Conservation (phyloP, 169 alveolate species). For the Eimeria brunetti region DNA sequence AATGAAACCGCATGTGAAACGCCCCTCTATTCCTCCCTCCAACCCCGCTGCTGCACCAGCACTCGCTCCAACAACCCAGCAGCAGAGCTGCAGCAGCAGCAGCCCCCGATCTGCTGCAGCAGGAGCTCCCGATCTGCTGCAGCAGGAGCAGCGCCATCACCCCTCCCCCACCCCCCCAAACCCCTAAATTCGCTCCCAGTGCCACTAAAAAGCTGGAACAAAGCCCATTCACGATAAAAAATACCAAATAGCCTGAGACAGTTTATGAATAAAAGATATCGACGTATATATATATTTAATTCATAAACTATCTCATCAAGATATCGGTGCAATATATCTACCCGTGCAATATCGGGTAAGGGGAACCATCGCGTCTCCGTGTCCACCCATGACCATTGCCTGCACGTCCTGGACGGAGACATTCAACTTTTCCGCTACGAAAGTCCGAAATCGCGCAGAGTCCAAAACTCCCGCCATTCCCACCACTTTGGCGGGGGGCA, state of each 20-base stretch:
- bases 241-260: no score
- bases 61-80: not conserved
- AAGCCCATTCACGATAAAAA: no score
- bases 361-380: conserved; percentile 90
- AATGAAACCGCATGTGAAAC: no score
- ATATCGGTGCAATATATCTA: no score
- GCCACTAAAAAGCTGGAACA: no score
- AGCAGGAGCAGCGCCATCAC: not conserved
- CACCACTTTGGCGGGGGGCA: conserved; percentile 76
- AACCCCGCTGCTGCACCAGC: not conserved
- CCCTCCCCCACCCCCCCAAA: not conserved
- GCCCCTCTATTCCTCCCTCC: not conserved
- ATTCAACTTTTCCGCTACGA: conserved; percentile 85
- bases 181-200: no score
- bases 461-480: conserved; percentile 89
- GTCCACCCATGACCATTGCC: conserved; percentile 90
- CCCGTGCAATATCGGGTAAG: conserved; percentile 83
- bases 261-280: no score
- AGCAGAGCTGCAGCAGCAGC: not conserved
- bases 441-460: conserved; percentile 86
- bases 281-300: no score
- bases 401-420: conserved; percentile 86
- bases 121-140: not conserved
- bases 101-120: not conserved
- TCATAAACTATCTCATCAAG: no score